Evolutionary conservation across 2,329 filamentous ascomycete genomes (phyloP).

Genomic region (Basipetospora chlamydospora): DNA sequence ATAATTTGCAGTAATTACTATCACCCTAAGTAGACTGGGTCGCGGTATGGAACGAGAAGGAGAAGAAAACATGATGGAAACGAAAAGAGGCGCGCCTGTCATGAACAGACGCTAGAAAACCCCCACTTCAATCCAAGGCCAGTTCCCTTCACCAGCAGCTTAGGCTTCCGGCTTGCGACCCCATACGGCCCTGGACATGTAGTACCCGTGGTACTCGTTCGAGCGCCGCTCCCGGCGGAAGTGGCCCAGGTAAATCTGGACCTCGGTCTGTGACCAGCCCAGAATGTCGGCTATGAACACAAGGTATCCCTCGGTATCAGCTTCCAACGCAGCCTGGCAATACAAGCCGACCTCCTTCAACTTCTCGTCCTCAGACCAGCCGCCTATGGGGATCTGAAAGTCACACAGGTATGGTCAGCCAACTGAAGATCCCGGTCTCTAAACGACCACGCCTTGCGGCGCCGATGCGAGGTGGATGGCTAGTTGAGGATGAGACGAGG

Average conservation of each 20-base stretch:
- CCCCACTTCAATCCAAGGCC: no score
- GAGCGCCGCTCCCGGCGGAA: constrained; percentile 17
- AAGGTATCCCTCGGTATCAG: constrained; percentile 13
- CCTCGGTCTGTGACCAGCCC: constrained; percentile 10
- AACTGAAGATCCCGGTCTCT: not conserved
- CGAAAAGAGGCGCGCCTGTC: no score
- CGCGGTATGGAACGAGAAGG: no score
- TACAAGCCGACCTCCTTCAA: constrained; percentile 14
- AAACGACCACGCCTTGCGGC: not conserved
- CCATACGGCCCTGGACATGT: constrained; percentile 5
- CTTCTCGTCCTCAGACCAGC: constrained; percentile 16
- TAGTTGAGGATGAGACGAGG: no score
- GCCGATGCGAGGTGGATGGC: no score
- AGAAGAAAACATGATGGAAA: no score
- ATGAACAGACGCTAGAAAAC: no score
- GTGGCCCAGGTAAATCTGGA: constrained; percentile 18
- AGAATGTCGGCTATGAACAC: constrained; percentile 12
- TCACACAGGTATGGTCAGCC: not conserved
- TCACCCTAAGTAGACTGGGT: no score
- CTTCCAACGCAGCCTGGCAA: constrained; percentile 11
- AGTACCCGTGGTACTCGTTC: constrained; percentile 17
- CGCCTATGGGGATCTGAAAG: constrained; percentile 8
- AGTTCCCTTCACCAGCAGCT: no score
- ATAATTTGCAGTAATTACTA: no score
- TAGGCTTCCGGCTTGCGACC: constrained; percentile 2